Evolutionary conservation across 2,329 filamentous ascomycete genomes (phyloP).

Genomic region (Neofusicoccum umdonicola): DNA sequence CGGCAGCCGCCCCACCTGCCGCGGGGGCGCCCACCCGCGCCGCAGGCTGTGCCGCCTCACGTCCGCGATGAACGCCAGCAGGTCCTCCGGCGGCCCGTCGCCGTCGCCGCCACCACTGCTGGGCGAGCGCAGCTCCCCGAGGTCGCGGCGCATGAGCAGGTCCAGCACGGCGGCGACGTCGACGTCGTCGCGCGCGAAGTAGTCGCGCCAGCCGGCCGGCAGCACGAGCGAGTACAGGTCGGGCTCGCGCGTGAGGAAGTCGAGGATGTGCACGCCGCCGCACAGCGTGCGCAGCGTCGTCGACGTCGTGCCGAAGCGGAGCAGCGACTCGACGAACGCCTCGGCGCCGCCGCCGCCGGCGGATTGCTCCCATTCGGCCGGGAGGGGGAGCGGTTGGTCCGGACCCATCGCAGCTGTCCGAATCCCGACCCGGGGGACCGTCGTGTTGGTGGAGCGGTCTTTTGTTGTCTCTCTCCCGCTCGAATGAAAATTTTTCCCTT

Average conservation of each 20-base stretch:
- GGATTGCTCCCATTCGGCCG: constrained; percentile 59
- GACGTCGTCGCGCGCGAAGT: constrained; percentile 61
- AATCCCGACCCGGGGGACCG: too few species aligned
- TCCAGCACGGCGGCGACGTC: constrained; percentile 76
- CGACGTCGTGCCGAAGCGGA: constrained; percentile 72
- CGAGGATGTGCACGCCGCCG: constrained; percentile 93
- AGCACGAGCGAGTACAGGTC: constrained; percentile 77
- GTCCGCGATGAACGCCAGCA: constrained; percentile 70
- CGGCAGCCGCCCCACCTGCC: constrained; percentile 39
- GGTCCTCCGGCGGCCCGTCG: constrained; percentile 47
- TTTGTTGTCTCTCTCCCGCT: too few species aligned
- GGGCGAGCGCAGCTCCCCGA: constrained; percentile 39
- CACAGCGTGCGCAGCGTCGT: constrained; percentile 83
- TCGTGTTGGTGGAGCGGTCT: too few species aligned
- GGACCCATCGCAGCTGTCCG: constrained; percentile 41
- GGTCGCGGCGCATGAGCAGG: constrained; percentile 74
- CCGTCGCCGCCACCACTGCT: too few species aligned
- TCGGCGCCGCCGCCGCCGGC: constrained; percentile 56
- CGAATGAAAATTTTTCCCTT: not conserved
- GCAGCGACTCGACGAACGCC: constrained; percentile 73
- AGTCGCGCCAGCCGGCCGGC: constrained; percentile 76
- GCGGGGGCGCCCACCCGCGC: constrained; percentile 53
- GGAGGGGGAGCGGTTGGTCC: constrained; percentile 62
- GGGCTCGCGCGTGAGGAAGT: constrained; percentile 86
- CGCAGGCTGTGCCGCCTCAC: constrained; percentile 68